Evolutionary conservation across 306 rosid species (phyloP).

Genomic region (Dryas drummondii): DNA sequence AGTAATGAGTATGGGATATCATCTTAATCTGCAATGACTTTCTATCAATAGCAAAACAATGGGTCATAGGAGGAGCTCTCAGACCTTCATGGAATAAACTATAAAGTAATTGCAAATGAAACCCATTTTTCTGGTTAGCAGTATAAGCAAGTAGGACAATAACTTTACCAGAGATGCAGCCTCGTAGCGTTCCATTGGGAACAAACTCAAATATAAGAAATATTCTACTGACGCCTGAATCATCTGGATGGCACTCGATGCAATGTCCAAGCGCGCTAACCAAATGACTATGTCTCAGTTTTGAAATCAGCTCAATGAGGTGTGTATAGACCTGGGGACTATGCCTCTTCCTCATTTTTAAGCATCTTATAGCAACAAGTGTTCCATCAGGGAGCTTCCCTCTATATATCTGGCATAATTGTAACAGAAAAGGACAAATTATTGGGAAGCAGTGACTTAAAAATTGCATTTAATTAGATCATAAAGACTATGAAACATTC

Average conservation of each 20-base stretch:
- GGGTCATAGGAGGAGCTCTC: not conserved
- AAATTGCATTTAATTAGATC: not conserved
- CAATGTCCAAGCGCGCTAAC: constrained; percentile 94
- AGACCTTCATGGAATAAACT: not conserved
- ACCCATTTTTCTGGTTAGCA: not conserved
- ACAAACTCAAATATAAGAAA: constrained; percentile 72
- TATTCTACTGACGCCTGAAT: constrained; percentile 57
- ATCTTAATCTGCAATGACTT: not conserved
- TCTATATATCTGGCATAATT: constrained; percentile 56
- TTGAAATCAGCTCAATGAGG: constrained; percentile 76
- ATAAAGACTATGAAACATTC: not conserved
- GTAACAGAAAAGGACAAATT: not conserved
- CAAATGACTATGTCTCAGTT: constrained; percentile 77
- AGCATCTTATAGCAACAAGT: constrained; percentile 57
- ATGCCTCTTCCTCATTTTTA: constrained; percentile 63
- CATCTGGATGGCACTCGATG: constrained; percentile 69
- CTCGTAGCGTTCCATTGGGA: constrained; percentile 61
- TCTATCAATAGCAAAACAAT: not conserved
- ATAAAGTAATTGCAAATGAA: not conserved
- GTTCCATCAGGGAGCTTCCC: constrained; percentile 83
- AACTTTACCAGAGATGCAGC: constrained; percentile 69
- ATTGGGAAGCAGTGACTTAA: not conserved
- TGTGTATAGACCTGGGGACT: constrained; percentile 62
- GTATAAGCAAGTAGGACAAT: constrained; percentile 4
- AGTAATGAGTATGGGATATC: not conserved